Conservation (phyloP, 768 basidiomycete species). For the Pisolithus albus region DNA sequence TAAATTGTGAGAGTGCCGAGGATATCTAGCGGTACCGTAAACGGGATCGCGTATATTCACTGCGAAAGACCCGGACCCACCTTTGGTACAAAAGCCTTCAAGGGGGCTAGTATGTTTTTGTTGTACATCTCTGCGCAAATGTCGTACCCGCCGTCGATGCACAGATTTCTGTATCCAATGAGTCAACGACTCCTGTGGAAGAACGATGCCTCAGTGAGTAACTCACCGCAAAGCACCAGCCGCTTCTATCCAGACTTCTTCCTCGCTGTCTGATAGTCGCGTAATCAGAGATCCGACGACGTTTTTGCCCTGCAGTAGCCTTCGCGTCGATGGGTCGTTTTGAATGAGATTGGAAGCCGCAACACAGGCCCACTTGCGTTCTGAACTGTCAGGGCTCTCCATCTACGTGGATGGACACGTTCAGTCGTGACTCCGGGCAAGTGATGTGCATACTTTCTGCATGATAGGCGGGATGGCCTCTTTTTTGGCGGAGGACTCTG, state of each 20-base stretch:
- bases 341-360: constrained; percentile 94
- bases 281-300: constrained; percentile 81
- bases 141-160: constrained; percentile 92
- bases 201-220: not conserved
- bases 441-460: constrained; percentile 58
- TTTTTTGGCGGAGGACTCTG: constrained; percentile 65
- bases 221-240: constrained; percentile 78
- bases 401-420: constrained; percentile 40
- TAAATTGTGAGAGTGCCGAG: constrained; percentile 57
- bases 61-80: constrained; percentile 30
- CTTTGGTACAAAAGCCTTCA: constrained; percentile 73
- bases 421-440: not conserved
- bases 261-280: constrained; percentile 81
- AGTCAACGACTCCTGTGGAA: not conserved
- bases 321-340: constrained; percentile 87
- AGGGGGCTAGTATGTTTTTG: constrained; percentile 79
- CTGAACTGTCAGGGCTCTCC: constrained; percentile 65
- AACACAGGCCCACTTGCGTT: constrained; percentile 94
- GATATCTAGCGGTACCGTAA: constrained; percentile 52
- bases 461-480: constrained; percentile 82
- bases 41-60: not conserved
- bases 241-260: constrained; percentile 88
- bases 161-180: constrained; percentile 63
- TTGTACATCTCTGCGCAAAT: constrained; percentile 97
- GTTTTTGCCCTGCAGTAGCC: constrained; percentile 86